Base-by-base conservation (phyloP, 257 asterid species). In the Paulownia fortunei region DNA sequence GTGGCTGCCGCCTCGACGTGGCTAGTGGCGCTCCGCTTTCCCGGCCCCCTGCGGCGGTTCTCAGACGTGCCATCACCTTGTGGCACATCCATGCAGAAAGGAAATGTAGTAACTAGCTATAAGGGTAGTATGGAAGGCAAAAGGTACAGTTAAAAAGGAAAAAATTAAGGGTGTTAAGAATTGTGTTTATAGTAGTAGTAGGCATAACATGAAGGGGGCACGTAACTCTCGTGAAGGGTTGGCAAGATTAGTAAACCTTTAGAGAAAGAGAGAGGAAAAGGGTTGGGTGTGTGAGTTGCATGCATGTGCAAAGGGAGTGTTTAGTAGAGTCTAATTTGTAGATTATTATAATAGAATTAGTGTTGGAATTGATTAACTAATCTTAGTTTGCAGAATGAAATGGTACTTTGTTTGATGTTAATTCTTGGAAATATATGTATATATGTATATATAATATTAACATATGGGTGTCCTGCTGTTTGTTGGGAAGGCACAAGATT, bases 301-400 rank as follows among this genome's bases (percentile, higher is more conserved):
- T 74, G 83, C 89, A 87, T 87, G 93, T 89, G 94, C 94, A 91
- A 93, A 91, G 98, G 88, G 91, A 83, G 94, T 87, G 91, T 84
- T 82, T 74, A 64, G 69, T 41, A 51, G 44, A 19, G 34, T 32
- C 44, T 74, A 62, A 30, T 49, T 74, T 51, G 56, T 13, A 13
- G 44, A 39, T 74, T 41, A 54, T 41, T 77, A 73, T 26, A 63
- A 27, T 72, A 55, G 8, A 26, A 26, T 56, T 58, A 10, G 37
- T 18, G 37, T 30, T 47, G 52, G 63, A 27, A 16, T 23, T 34
- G 16, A 51, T 49, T 63, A 30, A 66, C 12, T 44, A 59, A 12
- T 52, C 21, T 49, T 76, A 34, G 44, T 49, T 52, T 39, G 44
- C 27, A 32, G 24, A 36, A 49, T 4, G 24, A 41, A 8, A 12